phyloP scores from a whole-genome alignment of 2,329 filamentous ascomycete species.

The Sarocladium brachiariae region DNA sequence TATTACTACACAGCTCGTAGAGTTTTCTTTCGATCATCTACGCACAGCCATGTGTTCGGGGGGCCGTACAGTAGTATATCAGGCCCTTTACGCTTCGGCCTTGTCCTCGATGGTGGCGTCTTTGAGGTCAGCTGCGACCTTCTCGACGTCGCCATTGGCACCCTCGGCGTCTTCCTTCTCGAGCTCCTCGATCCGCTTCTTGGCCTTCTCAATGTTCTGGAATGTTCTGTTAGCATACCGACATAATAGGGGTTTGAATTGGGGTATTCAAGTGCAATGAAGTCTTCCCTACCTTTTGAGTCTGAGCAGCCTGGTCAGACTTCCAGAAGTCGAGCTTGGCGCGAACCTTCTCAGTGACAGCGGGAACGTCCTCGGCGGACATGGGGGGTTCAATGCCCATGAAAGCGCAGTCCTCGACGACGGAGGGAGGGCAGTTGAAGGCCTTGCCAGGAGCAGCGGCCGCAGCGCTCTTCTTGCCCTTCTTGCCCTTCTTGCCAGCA shows the following conservation, averaged over 20 bases:
- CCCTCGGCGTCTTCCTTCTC: slow-evolving; percentile 51
- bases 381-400: slow-evolving; percentile 84
- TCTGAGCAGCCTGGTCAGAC: slow-evolving; percentile 81
- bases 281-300: slow-evolving; percentile 85
- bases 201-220: slow-evolving; percentile 93
- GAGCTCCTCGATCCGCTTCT: slow-evolving; percentile 88
- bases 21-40: too few species aligned
- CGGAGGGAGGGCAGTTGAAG: slow-evolving; percentile 82
- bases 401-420: slow-evolving; percentile 83
- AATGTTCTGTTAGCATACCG: slow-evolving; percentile 22
- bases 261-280: too few species aligned
- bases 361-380: slow-evolving; percentile 73
- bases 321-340: slow-evolving; percentile 91
- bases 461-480: slow-evolving; percentile 59
- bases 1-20: too few species aligned
- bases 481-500: slow-evolving; percentile 69
- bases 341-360: slow-evolving; percentile 79
- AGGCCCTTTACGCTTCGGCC: slow-evolving; percentile 34
- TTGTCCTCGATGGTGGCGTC: slow-evolving; percentile 46
- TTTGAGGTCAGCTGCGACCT: slow-evolving; percentile 45
- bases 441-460: slow-evolving; percentile 41
- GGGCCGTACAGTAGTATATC: too few species aligned
- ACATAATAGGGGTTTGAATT: too few species aligned
- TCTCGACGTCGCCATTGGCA: slow-evolving; percentile 44
- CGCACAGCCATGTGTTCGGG: too few species aligned